Conservation (phyloP, 1,139 yeast genomes). For the Suhomyces atakaporum region DNA sequence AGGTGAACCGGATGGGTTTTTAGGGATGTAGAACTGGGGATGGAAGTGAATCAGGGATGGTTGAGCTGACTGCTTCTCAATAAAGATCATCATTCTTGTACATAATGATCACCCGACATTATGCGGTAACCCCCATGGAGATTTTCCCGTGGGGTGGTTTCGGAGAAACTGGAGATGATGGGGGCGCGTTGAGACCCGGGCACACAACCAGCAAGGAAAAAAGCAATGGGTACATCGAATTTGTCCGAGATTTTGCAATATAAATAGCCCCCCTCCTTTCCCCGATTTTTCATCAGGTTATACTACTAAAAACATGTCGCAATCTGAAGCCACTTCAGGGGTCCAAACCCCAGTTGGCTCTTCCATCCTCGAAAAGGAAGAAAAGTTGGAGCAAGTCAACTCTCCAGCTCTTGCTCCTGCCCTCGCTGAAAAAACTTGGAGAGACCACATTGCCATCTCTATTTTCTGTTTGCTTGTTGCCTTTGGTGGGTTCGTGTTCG, state of each 20-base stretch:
- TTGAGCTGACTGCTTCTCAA: too few species aligned
- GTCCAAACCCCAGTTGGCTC: slow-evolving; percentile 38
- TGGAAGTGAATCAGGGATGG: too few species aligned
- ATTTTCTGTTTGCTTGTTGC: slow-evolving; percentile 48
- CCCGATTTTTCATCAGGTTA: not conserved
- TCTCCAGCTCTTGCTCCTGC: slow-evolving; percentile 15
- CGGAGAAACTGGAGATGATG: slow-evolving; percentile 17
- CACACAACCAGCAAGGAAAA: slow-evolving; percentile 4
- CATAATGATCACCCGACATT: slow-evolving; percentile 4
- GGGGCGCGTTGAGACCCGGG: slow-evolving; percentile 5
- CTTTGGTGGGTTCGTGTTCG: slow-evolving; percentile 69
- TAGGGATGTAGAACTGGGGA: too few species aligned
- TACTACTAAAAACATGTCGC: slow-evolving; percentile 25
- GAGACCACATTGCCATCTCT: slow-evolving; percentile 34
- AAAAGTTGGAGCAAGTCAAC: slow-evolving; percentile 15
- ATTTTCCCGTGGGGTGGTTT: slow-evolving; percentile 9
- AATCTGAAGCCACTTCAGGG: slow-evolving; percentile 28
- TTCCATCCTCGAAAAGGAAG: slow-evolving; percentile 32
- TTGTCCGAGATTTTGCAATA: slow-evolving; percentile 13
- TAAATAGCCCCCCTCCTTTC: slow-evolving; percentile 9
- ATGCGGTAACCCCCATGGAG: slow-evolving; percentile 12
- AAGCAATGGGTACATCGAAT: too few species aligned
- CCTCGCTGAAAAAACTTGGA: slow-evolving; percentile 29
- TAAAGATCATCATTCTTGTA: too few species aligned
- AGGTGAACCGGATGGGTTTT: too few species aligned